These are phyloP conservation scores for Ascochyta lentis DNA, from an alignment of 2,329 filamentous ascomycete species.

Conservation along the genomic window DNA sequence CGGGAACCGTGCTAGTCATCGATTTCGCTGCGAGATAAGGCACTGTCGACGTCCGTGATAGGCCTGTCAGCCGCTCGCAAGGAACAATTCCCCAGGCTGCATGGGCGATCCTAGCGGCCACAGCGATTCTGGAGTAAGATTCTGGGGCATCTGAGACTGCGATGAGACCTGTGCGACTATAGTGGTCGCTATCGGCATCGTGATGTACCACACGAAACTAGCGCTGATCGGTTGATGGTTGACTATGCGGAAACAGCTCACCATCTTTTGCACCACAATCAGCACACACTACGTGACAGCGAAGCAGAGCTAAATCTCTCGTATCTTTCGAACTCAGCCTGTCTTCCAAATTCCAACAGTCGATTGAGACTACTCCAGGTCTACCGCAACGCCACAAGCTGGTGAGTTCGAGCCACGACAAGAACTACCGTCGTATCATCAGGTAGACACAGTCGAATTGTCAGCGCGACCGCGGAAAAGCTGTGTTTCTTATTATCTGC, in stretches of 20 bases:
- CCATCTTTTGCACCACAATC: conserved; percentile 6
- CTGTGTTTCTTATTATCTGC: conserved; percentile 34
- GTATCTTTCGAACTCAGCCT: not conserved
- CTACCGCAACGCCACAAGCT: not conserved
- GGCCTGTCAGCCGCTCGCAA: conserved; percentile 17
- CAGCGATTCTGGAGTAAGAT: not conserved
- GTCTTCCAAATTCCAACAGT: not conserved
- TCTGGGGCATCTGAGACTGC: not conserved
- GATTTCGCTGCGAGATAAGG: conserved; percentile 51
- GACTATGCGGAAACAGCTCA: not conserved
- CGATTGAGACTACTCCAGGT: not conserved
- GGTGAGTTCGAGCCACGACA: conserved; percentile 1
- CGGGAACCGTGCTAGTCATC: not conserved
- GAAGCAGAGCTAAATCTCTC: not conserved
- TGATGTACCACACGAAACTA: not conserved
- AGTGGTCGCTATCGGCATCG: not conserved
- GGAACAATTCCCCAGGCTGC: conserved; percentile 10
- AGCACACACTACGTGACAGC: not conserved
- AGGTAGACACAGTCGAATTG: conserved; percentile 31
- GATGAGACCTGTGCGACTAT: conserved; percentile 4
- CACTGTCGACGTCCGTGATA: conserved; percentile 26
- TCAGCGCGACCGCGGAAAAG: conserved; percentile 44
- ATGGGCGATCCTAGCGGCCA: not conserved
- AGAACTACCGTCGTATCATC: conserved; percentile 12
- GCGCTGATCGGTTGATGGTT: conserved; percentile 3